These are phyloP conservation scores for Isabelozyma pseudorhagii DNA, from an alignment of 805 yeast species.

Conservation along the genomic window DNA sequence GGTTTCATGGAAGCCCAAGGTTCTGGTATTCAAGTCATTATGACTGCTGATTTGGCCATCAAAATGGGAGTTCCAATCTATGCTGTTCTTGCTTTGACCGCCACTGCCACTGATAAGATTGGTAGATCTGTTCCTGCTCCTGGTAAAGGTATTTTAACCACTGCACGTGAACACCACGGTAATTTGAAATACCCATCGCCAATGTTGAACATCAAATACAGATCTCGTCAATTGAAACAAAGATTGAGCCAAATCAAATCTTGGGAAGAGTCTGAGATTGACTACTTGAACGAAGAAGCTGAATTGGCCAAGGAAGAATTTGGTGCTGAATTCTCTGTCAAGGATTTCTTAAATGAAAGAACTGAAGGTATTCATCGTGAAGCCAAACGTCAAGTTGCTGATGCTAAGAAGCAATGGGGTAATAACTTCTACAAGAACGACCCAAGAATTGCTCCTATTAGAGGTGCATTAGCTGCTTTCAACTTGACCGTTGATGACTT, in stretches of 20 bases:
- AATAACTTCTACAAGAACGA: slow-evolving; percentile 88
- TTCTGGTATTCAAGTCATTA: slow-evolving; percentile 94
- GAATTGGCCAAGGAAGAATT: slow-evolving; percentile 50
- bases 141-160: slow-evolving; percentile 98
- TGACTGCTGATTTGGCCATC: slow-evolving; percentile 91
- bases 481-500: slow-evolving; percentile 92
- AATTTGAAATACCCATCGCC: slow-evolving; percentile 75
- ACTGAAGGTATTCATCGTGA: slow-evolving; percentile 84
- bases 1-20: slow-evolving; percentile 99
- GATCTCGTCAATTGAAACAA: slow-evolving; percentile 82
- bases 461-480: slow-evolving; percentile 95
- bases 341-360: slow-evolving; percentile 70
- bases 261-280: slow-evolving; percentile 85
- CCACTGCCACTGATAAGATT: slow-evolving; percentile 97
- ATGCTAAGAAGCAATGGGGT: slow-evolving; percentile 93
- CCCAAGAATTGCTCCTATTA: slow-evolving; percentile 91
- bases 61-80: slow-evolving; percentile 99
- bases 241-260: slow-evolving; percentile 73
- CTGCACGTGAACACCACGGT: slow-evolving; percentile 92
- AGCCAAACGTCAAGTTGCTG: slow-evolving; percentile 77
- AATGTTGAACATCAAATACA: slow-evolving; percentile 84
- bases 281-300: slow-evolving; percentile 68
- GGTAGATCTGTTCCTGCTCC: slow-evolving; percentile 99
- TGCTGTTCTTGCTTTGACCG: slow-evolving; percentile 89
- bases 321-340: slow-evolving; percentile 43